Evolutionary conservation across 2,329 filamentous ascomycete genomes (phyloP).

Genomic region (Penicillium sp.): DNA sequence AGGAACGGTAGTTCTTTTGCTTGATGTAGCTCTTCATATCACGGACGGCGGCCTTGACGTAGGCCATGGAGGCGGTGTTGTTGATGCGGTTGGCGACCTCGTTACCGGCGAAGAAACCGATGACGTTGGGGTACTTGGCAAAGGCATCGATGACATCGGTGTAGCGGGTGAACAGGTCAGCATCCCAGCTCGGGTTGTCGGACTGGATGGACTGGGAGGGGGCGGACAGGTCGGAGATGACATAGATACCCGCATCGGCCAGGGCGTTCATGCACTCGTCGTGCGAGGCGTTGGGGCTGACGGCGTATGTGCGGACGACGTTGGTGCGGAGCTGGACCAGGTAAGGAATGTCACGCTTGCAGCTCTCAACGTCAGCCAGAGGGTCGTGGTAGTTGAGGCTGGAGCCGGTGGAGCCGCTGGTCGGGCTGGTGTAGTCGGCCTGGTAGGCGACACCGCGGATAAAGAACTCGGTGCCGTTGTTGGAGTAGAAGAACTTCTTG

Average conservation of each 20-base stretch:
- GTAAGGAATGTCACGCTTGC: constrained; percentile 83
- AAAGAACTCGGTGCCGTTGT: constrained; percentile 74
- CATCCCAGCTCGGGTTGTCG: constrained; percentile 75
- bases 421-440: constrained; percentile 62
- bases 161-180: constrained; percentile 77
- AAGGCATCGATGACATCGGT: constrained; percentile 79
- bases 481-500: constrained; percentile 87
- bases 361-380: constrained; percentile 69
- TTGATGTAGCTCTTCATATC: constrained; percentile 96
- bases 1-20: constrained; percentile 67
- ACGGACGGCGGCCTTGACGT: constrained; percentile 95
- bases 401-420: constrained; percentile 41
- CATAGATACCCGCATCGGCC: constrained; percentile 85
- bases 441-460: constrained; percentile 96
- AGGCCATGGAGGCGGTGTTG: constrained; percentile 89
- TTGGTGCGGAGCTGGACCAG: constrained; percentile 81
- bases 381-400: constrained; percentile 73
- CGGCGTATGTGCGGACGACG: constrained; percentile 90
- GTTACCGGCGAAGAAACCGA: constrained; percentile 98
- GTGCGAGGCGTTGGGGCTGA: constrained; percentile 80
- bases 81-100: constrained; percentile 87
- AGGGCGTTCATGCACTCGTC: constrained; percentile 81
- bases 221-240: constrained; percentile 86
- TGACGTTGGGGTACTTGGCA: constrained; percentile 80
- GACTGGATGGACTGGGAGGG: constrained; percentile 84